A percentile compares a stretch with the other conserved stretches of the same genome.
phyloP scores from a whole-genome alignment of 1,284 basidiomycete species.

The Naganishia albida region DNA sequence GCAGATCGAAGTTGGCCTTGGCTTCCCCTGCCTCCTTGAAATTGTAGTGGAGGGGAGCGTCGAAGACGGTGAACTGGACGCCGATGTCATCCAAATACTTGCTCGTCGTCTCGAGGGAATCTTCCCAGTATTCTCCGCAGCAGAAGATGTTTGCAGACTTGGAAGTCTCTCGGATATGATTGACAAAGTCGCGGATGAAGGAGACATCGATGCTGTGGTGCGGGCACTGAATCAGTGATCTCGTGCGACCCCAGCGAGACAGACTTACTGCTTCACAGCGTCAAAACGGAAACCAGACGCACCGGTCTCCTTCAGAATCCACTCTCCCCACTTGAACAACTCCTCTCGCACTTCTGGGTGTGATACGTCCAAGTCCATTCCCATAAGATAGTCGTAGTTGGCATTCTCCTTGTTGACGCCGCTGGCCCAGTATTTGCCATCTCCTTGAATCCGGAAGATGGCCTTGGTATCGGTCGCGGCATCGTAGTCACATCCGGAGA shows the following conservation, averaged over 20 bases:
- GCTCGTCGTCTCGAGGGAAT: slow-evolving; percentile 28
- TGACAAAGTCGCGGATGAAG: slow-evolving; percentile 61
- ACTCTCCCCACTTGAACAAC: slow-evolving; percentile 58
- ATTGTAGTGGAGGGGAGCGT: slow-evolving; percentile 62
- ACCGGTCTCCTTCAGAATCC: slow-evolving; percentile 70
- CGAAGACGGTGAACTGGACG: slow-evolving; percentile 62
- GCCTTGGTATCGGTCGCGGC: slow-evolving; percentile 64
- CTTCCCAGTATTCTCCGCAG: slow-evolving; percentile 62
- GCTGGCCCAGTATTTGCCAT: slow-evolving; percentile 60
- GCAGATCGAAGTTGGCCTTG: slow-evolving; percentile 58
- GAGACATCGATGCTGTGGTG: slow-evolving; percentile 48
- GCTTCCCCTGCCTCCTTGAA: slow-evolving; percentile 60
- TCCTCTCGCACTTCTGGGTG: slow-evolving; percentile 68
- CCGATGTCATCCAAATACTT: slow-evolving; percentile 53
- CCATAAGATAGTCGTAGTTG: slow-evolving; percentile 56
- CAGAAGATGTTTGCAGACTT: slow-evolving; percentile 56
- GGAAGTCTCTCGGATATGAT: slow-evolving; percentile 57
- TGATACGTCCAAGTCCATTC: slow-evolving; percentile 67
- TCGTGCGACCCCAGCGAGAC: background rate
- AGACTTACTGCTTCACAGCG: slow-evolving; percentile 68
- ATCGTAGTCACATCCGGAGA: slow-evolving; percentile 82
- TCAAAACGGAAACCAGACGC: slow-evolving; percentile 81
- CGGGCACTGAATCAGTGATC: too few species aligned
- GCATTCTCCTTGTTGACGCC: slow-evolving; percentile 57
- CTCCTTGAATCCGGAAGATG: slow-evolving; percentile 63